Evolutionary conservation across 306 rosid species (phyloP).

Genomic region (Cicer pinnatifidum): DNA sequence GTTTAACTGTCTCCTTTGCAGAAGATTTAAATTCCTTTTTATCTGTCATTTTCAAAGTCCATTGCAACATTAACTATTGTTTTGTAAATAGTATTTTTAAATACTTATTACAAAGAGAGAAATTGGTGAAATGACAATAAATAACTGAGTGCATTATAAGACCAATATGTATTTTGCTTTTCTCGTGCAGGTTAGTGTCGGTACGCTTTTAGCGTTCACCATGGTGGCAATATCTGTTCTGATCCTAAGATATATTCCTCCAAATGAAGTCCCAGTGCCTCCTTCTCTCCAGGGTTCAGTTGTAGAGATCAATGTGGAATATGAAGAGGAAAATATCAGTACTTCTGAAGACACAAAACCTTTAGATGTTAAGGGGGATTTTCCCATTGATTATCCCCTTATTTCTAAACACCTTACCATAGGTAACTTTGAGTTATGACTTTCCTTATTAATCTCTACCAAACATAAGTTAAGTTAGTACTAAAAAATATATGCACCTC

Average conservation of each 20-base stretch:
- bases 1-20: background rate
- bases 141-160: background rate
- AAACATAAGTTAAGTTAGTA: constrained; percentile 23
- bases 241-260: constrained; percentile 93
- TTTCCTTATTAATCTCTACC: constrained; percentile 15
- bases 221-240: constrained; percentile 79
- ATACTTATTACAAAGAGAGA: no score
- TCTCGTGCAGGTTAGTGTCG: constrained; percentile 84
- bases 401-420: constrained; percentile 50
- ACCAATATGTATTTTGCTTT: constrained; percentile 31
- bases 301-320: constrained; percentile 42
- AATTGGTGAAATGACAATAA: no score
- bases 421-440: constrained; percentile 61
- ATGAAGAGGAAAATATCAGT: constrained; percentile 38
- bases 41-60: no score
- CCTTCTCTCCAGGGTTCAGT: constrained; percentile 66
- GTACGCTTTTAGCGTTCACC: constrained; percentile 90
- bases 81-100: no score
- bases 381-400: constrained; percentile 56
- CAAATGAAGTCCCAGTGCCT: constrained; percentile 74
- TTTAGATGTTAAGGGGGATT: constrained; percentile 53
- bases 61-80: no score
- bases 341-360: constrained; percentile 54
- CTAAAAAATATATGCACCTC: background rate
- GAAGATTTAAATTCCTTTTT: no score